A percentile compares a stretch with the other conserved stretches of the same genome.
phyloP scores from a whole-genome alignment of 148 eudicot genomes.

The Chenopodium album region DNA sequence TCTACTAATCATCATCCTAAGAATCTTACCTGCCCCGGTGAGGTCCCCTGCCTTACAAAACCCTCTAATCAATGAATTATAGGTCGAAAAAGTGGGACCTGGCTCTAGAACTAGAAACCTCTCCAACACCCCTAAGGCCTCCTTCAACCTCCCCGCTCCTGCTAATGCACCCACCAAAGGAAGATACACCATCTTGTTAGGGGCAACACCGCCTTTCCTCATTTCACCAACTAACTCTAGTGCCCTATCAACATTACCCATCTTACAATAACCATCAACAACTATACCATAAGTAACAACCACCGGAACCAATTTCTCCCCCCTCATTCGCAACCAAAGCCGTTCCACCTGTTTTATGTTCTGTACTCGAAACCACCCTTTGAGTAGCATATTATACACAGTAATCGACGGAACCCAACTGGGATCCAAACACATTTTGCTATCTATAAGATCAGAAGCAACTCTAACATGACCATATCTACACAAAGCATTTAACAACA shows the following conservation, averaged over 20 bases:
- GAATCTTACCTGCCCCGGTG: slow-evolving; percentile 60
- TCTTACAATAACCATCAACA: slow-evolving; percentile 64
- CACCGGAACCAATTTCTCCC: slow-evolving; percentile 40
- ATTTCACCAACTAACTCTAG: slow-evolving; percentile 58
- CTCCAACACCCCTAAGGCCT: slow-evolving; percentile 74
- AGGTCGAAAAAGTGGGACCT: slow-evolving; percentile 65
- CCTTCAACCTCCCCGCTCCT: slow-evolving; percentile 59
- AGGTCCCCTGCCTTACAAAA: slow-evolving; percentile 80
- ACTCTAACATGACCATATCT: slow-evolving; percentile 59
- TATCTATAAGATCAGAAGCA: slow-evolving; percentile 53
- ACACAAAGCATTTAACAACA: slow-evolving; percentile 65
- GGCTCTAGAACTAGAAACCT: slow-evolving; percentile 56
- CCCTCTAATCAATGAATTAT: slow-evolving; percentile 69
- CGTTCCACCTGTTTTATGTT: slow-evolving; percentile 43
- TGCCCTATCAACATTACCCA: slow-evolving; percentile 56
- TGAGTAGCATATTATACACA: slow-evolving; percentile 56
- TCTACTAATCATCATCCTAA: slow-evolving; percentile 67
- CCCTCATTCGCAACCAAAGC: slow-evolving; percentile 54
- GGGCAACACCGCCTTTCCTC: slow-evolving; percentile 51
- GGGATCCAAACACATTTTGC: slow-evolving; percentile 34
- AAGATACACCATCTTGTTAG: slow-evolving; percentile 55
- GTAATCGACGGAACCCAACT: slow-evolving; percentile 51
- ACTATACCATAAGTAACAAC: slow-evolving; percentile 64
- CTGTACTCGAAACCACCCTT: slow-evolving; percentile 60
- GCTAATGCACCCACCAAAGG: slow-evolving; percentile 65